phyloP scores from a whole-genome alignment of 202 grass and related monocot genomes.

The Bolboschoenoplectus hybrid region DNA sequence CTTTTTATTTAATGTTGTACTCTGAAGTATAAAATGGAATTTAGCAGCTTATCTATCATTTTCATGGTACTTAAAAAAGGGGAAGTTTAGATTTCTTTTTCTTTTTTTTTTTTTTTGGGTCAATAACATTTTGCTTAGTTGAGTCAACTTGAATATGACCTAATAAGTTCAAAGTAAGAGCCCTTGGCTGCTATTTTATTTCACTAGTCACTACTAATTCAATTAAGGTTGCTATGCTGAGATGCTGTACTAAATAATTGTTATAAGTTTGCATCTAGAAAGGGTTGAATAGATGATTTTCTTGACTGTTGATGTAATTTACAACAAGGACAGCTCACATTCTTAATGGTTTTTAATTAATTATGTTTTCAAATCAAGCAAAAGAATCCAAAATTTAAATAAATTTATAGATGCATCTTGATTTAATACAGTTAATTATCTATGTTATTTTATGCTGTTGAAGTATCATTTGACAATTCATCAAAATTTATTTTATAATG shows the following conservation, averaged over 20 bases:
- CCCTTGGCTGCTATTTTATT: slow-evolving; percentile 7
- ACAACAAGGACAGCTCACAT: neutral
- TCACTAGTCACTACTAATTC: neutral
- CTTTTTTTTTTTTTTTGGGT: neutral
- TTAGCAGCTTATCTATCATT: slow-evolving; percentile 18
- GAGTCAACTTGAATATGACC: slow-evolving; percentile 1
- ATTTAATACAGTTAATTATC: neutral
- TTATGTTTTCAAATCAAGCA: no score
- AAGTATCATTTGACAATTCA: neutral
- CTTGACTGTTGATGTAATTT: neutral
- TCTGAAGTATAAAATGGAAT: neutral
- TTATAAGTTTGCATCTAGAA: neutral
- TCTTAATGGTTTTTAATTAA: no score
- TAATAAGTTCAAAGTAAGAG: slow-evolving; percentile 25
- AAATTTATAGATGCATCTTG: neutral
- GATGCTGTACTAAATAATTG: neutral
- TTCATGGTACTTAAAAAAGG: neutral
- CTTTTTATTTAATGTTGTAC: neutral
- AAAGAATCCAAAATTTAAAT: no score
- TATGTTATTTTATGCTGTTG: neutral
- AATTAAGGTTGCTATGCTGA: neutral
- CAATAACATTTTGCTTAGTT: neutral
- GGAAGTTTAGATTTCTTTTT: neutral
- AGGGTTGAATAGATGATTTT: no score
- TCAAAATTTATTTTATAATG: neutral